Base-by-base conservation (phyloP, 1,284 basidiomycete species). In the Papiliotrema laurentii region DNA sequence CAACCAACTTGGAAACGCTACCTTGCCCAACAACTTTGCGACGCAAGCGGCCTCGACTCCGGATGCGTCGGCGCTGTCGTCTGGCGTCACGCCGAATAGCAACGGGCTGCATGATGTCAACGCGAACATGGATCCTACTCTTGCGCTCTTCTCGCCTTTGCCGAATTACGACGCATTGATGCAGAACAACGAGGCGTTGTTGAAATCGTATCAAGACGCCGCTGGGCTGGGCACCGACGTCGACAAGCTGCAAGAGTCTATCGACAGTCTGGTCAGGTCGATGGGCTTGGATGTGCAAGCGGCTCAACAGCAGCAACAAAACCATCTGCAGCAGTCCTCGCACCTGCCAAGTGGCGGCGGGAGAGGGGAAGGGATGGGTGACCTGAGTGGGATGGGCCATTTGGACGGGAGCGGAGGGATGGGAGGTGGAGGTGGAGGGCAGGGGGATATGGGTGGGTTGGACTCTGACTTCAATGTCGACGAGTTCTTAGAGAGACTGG, bases 211-310 rank as follows among this genome's bases (percentile, higher is more conserved):
- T 75, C 78, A 78, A 39, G 78, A 79, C 43, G 77, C 86, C 0
- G 65, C 79, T 24, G 84, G 83, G 50, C 84, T 90, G 41, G 81
- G 83, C 46, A 77, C 78, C 39, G 85, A 89, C 50, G 85, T 90
- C 25, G 82, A 85, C 53, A 79, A 81, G 37, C 73, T 91, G 46
- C 83, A 87, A 59, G 77, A 76, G 31, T 83, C 81, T 55, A 84
- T 92, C 54, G 81, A 88, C 52, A 80, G 80, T 11, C 77, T 91
- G 33, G 85, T 90, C 39, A 78, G 83, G 60, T 80, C 79, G 46
- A 78, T 87, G 49, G 86, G 86, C 2, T 73, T 88, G 33, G 83
- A 72, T 41, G 27, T 27, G 4, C 16, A n/a, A 16, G 44, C 34
- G 18, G 34, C 9, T 7, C 10, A 18, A 6, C 34, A 36, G 34